Conservation (phyloP, 306 rosid species). For the Erythrophleum fordii region DNA sequence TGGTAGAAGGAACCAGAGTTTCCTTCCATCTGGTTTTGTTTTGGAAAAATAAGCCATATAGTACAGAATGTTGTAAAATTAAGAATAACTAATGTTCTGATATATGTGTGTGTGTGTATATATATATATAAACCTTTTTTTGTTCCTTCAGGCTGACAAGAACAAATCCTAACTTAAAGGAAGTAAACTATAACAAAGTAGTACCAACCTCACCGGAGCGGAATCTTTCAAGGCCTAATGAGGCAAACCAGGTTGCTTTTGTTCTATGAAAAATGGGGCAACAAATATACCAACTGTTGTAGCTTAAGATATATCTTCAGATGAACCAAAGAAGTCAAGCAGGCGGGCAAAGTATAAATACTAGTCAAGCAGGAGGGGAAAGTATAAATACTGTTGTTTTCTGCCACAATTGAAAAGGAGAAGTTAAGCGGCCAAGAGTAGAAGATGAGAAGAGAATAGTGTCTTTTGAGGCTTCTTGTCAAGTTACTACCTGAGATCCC, state of each 20-base stretch:
- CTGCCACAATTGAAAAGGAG: not conserved
- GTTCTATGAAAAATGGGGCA: slow-evolving; percentile 35
- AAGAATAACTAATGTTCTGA: not conserved
- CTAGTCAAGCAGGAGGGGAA: too few relatives aligned
- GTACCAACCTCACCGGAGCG: slow-evolving; percentile 60
- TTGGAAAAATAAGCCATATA: not conserved
- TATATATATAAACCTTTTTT: too few relatives aligned
- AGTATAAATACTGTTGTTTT: slow-evolving; percentile 46
- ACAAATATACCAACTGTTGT: not conserved
- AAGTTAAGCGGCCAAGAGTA: slow-evolving; percentile 17
- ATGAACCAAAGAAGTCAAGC: slow-evolving; percentile 33
- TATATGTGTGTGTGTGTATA: too few relatives aligned
- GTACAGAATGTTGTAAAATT: not conserved
- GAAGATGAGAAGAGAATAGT: slow-evolving; percentile 12
- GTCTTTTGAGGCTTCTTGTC: slow-evolving; percentile 27
- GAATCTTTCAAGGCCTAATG: slow-evolving; percentile 36
- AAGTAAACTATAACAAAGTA: slow-evolving; percentile 59
- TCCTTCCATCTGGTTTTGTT: slow-evolving; percentile 8
- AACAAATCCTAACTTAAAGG: slow-evolving; percentile 50
- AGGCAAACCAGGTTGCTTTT: slow-evolving; percentile 34
- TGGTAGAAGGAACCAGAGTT: not conserved
- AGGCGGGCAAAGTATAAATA: too few relatives aligned
- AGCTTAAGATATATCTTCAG: slow-evolving; percentile 31
- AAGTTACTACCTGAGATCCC: slow-evolving; percentile 9
- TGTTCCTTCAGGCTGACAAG: slow-evolving; percentile 49